phyloP scores from a whole-genome alignment of 2,329 filamentous ascomycete genomes.

The Chaetoscypha palmicola region DNA sequence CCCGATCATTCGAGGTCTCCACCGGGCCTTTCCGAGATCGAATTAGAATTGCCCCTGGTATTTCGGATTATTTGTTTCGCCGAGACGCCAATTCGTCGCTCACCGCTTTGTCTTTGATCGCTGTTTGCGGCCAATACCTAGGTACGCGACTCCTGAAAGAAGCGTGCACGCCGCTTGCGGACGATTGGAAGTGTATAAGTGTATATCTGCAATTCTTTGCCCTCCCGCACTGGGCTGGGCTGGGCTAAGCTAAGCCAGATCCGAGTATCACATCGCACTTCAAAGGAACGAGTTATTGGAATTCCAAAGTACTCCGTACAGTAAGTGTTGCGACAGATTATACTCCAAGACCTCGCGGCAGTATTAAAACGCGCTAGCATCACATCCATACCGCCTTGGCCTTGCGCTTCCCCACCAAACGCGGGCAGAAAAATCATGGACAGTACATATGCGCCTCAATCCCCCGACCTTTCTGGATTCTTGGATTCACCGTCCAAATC shows the following conservation, averaged over 20 bases:
- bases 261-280: background rate
- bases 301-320: background rate
- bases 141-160: too few species aligned
- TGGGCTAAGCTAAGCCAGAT: background rate
- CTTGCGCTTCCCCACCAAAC: constrained; percentile 4
- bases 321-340: too few species aligned
- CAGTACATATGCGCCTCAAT: constrained; percentile 30
- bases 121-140: background rate
- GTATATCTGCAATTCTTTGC: background rate
- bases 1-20: too few species aligned
- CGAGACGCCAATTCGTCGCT: background rate
- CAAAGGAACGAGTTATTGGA: background rate
- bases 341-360: too few species aligned
- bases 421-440: constrained; percentile 18
- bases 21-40: background rate
- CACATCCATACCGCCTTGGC: constrained; percentile 25
- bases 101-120: too few species aligned
- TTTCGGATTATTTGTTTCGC: background rate
- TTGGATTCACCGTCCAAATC: constrained; percentile 21
- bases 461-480: constrained; percentile 30
- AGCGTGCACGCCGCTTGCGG: background rate
- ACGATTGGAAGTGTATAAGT: too few species aligned
- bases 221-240: background rate
- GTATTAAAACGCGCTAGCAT: constrained; percentile 19
- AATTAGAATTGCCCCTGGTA: background rate